phyloP scores from a whole-genome alignment of 2,329 filamentous ascomycete genomes.

The Cercospora janseana region DNA sequence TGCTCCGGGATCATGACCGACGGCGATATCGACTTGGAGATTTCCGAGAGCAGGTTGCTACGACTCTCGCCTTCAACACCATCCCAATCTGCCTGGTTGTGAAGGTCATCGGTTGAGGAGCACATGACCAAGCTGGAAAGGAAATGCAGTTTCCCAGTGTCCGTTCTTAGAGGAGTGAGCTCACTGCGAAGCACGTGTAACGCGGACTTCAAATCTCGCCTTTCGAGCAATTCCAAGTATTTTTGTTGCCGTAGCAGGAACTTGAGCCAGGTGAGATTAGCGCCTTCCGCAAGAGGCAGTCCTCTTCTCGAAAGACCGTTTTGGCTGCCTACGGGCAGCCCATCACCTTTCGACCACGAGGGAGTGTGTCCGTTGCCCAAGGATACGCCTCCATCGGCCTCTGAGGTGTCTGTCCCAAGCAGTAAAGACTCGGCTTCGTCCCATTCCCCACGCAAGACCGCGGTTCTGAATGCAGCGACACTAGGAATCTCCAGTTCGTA shows the following conservation, averaged over 20 bases:
- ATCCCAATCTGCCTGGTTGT: conserved; percentile 77
- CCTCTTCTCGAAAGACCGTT: conserved; percentile 44
- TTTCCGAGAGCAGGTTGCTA: conserved; percentile 69
- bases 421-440: conserved; percentile 78
- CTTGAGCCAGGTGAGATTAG: conserved; percentile 75
- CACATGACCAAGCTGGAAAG: conserved; percentile 84
- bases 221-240: conserved; percentile 84
- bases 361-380: conserved; percentile 31
- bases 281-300: conserved; percentile 70
- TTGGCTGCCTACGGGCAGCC: conserved; percentile 30
- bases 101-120: conserved; percentile 71
- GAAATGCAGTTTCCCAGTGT: conserved; percentile 73
- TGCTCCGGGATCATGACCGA: conserved; percentile 96
- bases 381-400: conserved; percentile 47
- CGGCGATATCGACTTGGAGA: conserved; percentile 89
- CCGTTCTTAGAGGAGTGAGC: conserved; percentile 79
- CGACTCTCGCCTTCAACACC: conserved; percentile 74
- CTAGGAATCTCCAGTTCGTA: conserved; percentile 81
- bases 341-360: conserved; percentile 26
- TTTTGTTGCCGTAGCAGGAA: conserved; percentile 92
- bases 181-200: conserved; percentile 82
- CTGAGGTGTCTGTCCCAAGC: conserved; percentile 49
- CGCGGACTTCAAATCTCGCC: conserved; percentile 68
- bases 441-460: conserved; percentile 81
- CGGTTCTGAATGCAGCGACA: conserved; percentile 79